Conservation (phyloP, 2,329 filamentous ascomycete genomes). For the Hypomyces rosellus region DNA sequence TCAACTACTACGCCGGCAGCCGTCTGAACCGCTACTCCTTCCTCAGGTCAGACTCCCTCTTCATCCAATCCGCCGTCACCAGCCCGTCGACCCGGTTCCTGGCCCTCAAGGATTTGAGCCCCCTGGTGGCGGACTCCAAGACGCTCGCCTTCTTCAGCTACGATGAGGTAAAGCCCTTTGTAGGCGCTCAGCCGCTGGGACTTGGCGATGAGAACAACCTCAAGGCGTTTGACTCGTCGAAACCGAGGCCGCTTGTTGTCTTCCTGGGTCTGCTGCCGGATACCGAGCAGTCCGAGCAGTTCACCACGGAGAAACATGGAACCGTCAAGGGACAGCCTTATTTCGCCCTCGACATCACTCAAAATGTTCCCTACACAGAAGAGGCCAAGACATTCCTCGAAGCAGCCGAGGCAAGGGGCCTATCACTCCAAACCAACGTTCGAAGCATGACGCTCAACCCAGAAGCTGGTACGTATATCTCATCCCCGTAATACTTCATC, state of each 20-base stretch:
- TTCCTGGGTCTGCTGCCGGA: constrained; percentile 79
- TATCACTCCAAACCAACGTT: constrained; percentile 61
- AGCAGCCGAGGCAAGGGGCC: constrained; percentile 45
- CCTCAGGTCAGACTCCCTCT: constrained; percentile 63
- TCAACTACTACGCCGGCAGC: constrained; percentile 78
- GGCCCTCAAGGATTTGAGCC: constrained; percentile 70
- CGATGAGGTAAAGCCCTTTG: constrained; percentile 62
- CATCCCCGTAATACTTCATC: no score
- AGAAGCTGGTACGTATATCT: constrained; percentile 49
- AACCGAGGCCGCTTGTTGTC: constrained; percentile 63
- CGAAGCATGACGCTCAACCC: constrained; percentile 55
- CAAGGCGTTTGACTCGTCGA: constrained; percentile 64
- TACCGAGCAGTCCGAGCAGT: constrained; percentile 36
- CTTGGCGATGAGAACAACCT: constrained; percentile 67
- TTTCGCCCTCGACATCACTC: constrained; percentile 86
- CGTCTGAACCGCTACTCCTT: constrained; percentile 76
- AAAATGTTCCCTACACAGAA: constrained; percentile 56
- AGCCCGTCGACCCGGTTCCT: constrained; percentile 66
- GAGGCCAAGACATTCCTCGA: constrained; percentile 47
- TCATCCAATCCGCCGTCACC: constrained; percentile 60
- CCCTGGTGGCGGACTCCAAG: constrained; percentile 52
- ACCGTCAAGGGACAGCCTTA: constrained; percentile 74
- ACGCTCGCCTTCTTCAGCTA: constrained; percentile 63
- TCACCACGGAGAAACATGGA: constrained; percentile 41
- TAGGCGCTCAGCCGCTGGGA: constrained; percentile 65